Evolutionary conservation across 1,284 basidiomycete genomes (phyloP).

Genomic region (Ganoderma leucocontextum): DNA sequence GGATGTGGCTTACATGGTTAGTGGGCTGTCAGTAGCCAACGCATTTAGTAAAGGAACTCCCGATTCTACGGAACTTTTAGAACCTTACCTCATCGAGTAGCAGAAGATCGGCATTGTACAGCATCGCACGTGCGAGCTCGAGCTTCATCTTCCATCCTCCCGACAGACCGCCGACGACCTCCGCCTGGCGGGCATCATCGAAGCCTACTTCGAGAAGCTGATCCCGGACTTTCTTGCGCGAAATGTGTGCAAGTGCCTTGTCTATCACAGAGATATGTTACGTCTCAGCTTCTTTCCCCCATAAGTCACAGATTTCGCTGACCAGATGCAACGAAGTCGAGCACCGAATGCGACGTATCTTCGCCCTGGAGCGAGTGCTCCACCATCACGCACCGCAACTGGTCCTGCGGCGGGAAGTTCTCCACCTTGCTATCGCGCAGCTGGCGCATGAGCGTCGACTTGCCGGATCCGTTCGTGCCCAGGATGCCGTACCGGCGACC

Average conservation of each 20-base stretch:
- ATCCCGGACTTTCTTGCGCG: slow-evolving; percentile 75
- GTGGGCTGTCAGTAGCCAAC: slow-evolving; percentile 70
- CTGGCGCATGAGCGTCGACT: slow-evolving; percentile 96
- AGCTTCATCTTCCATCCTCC: slow-evolving; percentile 99
- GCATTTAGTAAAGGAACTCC: slow-evolving; percentile 21
- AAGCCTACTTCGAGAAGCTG: slow-evolving; percentile 92
- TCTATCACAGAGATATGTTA: slow-evolving; percentile 48
- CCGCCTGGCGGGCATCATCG: slow-evolving; percentile 85
- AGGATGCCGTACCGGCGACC: slow-evolving; percentile 96
- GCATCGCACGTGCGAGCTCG: slow-evolving; percentile 92
- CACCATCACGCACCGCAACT: slow-evolving; percentile 93
- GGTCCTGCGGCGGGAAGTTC: slow-evolving; percentile 91
- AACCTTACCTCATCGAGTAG: slow-evolving; percentile 81
- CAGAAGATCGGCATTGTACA: slow-evolving; percentile 94
- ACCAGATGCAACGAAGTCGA: slow-evolving; percentile 92
- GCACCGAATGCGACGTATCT: slow-evolving; percentile 80
- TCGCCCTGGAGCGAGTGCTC: slow-evolving; percentile 96
- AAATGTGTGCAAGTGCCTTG: slow-evolving; percentile 63
- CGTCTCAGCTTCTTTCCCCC: background rate
- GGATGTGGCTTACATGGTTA: slow-evolving; percentile 78
- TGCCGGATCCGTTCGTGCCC: slow-evolving; percentile 95
- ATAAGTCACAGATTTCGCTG: slow-evolving; percentile 34
- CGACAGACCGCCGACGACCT: slow-evolving; percentile 90
- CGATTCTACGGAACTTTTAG: slow-evolving; percentile 10
- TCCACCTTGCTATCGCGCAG: slow-evolving; percentile 95